Base-by-base conservation (phyloP, 768 basidiomycete genomes). In the Trametes gibbosa region DNA sequence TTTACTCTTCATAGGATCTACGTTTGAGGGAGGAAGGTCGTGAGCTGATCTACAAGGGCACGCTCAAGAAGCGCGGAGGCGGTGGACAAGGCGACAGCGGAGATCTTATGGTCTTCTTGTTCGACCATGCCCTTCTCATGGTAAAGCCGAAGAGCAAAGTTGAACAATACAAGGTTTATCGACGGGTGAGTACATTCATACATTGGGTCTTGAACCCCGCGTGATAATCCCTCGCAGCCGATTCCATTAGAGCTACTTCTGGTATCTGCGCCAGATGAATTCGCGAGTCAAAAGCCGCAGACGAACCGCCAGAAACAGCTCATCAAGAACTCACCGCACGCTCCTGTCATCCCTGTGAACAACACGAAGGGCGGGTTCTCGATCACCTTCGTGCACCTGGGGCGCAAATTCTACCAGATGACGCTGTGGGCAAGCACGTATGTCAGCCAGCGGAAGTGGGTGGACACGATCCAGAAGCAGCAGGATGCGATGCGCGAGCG, bases 101-200 rank as follows among this genome's bases (percentile, higher is more conserved):
- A 16, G 96, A 98, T 70, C 78, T 98, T 50, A 84, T 92, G 66
- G 91, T 96, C 6, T 98, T 96, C 77, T 74, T 99, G 68, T 97
- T 99, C 69, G 97, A 99, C 71, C 97, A 99, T 72, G 95, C 95
- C 1, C 76, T 99, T 42, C 77, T 99, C 32, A 92, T 98, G 83
- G 95, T 91, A 63, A 98, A 94, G 75, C 74, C 94, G 70, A 95
- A 93, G 73, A 91, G 86, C 73, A 94, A 95, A 70, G 86, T 87
- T 50, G 95, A 98, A 65, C 92, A 94, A 67, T 89, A 85, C 73
- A 92, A 91, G 70, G 95, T 98, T 13, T 95, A 97, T 69, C 86
- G 95, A 65, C 85, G 90, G 66, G 95, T 98, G 69, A 71, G 89
- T 76, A 29, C 24, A 47, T 29, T 9, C 34, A 0, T 39, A n/a